These are phyloP conservation scores for Eutrema japonicum DNA, from an alignment of 345 rosid species.

Conservation along the genomic window DNA sequence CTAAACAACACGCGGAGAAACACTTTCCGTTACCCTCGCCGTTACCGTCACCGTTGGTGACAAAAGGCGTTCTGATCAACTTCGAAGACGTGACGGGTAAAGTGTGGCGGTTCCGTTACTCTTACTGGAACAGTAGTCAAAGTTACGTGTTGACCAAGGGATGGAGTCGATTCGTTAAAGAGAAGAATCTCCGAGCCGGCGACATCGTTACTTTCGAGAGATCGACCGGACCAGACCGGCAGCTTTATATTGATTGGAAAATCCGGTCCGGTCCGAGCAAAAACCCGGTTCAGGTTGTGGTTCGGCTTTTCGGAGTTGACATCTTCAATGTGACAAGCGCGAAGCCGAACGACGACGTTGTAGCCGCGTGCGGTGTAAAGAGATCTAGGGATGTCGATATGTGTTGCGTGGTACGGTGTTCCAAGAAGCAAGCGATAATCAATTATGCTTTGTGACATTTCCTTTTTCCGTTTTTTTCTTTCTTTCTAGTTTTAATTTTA, in stretches of 20 bases:
- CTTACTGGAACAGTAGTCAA: slow-evolving; percentile 97
- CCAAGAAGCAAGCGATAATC: slow-evolving; percentile 67
- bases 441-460: slow-evolving; percentile 67
- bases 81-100: slow-evolving; percentile 73
- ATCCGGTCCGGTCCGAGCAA: slow-evolving; percentile 35
- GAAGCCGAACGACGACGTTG: slow-evolving; percentile 59
- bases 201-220: slow-evolving; percentile 77
- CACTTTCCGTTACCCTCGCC: slow-evolving; percentile 56
- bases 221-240: slow-evolving; percentile 68
- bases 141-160: slow-evolving; percentile 94
- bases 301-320: slow-evolving; percentile 61
- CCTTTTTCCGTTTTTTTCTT: neutral
- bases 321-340: slow-evolving; percentile 58
- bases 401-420: slow-evolving; percentile 50
- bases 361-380: slow-evolving; percentile 53
- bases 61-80: slow-evolving; percentile 69
- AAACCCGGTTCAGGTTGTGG: slow-evolving; percentile 33
- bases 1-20: slow-evolving; percentile 91
- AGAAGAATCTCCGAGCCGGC: slow-evolving; percentile 79
- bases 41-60: slow-evolving; percentile 26
- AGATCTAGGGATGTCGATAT: slow-evolving; percentile 63
- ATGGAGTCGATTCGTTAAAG: slow-evolving; percentile 93
- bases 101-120: slow-evolving; percentile 93
- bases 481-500: neutral
- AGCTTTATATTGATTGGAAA: slow-evolving; percentile 71